Base-by-base conservation (phyloP, 495 filamentous ascomycete genomes). In the Mytilinidion resinicola region DNA sequence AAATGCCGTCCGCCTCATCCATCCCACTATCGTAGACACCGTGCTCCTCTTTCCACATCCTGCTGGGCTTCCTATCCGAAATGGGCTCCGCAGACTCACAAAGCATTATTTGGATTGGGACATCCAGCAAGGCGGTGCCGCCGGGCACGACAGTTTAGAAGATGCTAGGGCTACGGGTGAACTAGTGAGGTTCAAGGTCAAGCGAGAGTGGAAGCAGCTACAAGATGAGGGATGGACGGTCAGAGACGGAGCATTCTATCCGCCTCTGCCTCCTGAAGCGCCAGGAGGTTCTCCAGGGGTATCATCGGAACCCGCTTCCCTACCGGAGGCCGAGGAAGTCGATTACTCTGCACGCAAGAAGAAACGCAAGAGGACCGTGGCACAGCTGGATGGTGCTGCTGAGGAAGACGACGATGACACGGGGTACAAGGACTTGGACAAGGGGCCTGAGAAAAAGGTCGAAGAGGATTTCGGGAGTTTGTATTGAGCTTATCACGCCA, bases 131-230 rank as follows among this genome's bases (percentile, higher is more conserved):
- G 89, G 78, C 3, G 87, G 83, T 2, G 76, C 76, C 19, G 72
- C 65, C 3, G 66, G 71, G 11, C 93, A 98, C 63, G 92, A 97
- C 69, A 89, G 85, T 17, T 85, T 82, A 44, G 90, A 97, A 68
- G 93, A 99, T 69, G 89, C 95, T 0, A 74, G 85, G 48, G 88
- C 90, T 0, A 90, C 95, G 0, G 95, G 92, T 0, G 89, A 96
- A 53, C 69, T 97, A 57, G 90, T 95, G 0, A 71, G 87, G 53
- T 77, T 79, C 35, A 85, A 81, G 66, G 78, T 91, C 9, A 73
- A 64, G 25, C 76, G 85, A 55, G 79, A 79, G 57, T 91, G 89
- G 87, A 79, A 78, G 57, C 64, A 62, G 11, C 72, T 91, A 75
- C 75, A 78, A 72, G 69, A 63, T 36, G 70, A 79, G 46, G 89